A percentile compares a stretch with the other conserved stretches of the same genome.
Conservation (phyloP, 257 asterid species). For the Nicotiana knightiana region DNA sequence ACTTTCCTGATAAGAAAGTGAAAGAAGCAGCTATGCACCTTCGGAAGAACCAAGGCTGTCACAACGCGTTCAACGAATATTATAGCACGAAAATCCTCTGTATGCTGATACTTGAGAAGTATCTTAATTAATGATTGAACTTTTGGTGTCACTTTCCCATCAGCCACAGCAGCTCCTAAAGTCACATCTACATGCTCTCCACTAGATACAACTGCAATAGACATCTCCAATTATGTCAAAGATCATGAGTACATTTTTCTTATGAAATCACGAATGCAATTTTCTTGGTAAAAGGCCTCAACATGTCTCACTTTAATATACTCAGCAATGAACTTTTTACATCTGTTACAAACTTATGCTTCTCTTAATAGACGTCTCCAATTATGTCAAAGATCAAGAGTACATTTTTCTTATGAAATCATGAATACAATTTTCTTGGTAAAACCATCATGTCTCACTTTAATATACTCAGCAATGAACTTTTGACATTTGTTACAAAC, state of each 20-base stretch:
- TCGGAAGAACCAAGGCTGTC: conserved; percentile 95
- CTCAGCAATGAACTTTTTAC: background rate
- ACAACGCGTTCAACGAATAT: conserved; percentile 97
- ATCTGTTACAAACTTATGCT: background rate
- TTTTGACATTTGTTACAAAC: background rate
- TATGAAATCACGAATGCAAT: too few relatives aligned
- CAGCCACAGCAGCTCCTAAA: conserved; percentile 99
- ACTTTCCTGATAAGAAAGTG: background rate
- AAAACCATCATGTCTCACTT: background rate
- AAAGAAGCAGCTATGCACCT: conserved; percentile 38
- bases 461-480: background rate
- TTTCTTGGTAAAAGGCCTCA: background rate
- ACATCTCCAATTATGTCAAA: conserved; percentile 14
- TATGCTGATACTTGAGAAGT: conserved; percentile 83
- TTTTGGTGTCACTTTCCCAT: conserved; percentile 99
- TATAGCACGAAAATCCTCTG: conserved; percentile 95
- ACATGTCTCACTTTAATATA: background rate
- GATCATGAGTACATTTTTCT: background rate
- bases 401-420: background rate
- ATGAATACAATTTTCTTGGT: background rate
- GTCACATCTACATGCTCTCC: conserved; percentile 97
- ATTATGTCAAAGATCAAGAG: conserved; percentile 11
- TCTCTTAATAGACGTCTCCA: conserved; percentile 12
- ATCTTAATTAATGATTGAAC: conserved; percentile 91
- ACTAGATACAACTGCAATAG: conserved; percentile 75